A percentile compares a stretch with the other conserved stretches of the same genome.
Evolutionary conservation across 2,329 filamentous ascomycete genomes (phyloP).

Genomic region (Pseudodiploospora longispora): DNA sequence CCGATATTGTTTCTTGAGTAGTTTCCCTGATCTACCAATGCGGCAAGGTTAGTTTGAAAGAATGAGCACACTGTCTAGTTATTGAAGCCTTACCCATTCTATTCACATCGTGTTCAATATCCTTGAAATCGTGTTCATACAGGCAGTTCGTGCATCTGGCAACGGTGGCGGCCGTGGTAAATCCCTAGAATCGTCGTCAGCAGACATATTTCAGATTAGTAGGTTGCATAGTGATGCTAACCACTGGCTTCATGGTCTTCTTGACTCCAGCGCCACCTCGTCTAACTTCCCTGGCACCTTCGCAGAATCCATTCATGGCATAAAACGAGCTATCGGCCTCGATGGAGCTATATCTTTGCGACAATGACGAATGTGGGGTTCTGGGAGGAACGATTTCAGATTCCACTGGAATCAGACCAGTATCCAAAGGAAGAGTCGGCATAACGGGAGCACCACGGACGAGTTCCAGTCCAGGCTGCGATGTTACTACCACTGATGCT

Average conservation of each 20-base stretch:
- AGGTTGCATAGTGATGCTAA: background rate
- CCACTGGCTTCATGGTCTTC: conserved; percentile 41
- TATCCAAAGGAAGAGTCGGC: background rate
- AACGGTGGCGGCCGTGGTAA: conserved; percentile 31
- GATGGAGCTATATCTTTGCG: conserved; percentile 32
- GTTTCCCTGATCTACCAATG: conserved; percentile 27
- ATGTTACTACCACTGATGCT: background rate
- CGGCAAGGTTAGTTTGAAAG: background rate
- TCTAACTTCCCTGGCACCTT: conserved; percentile 42
- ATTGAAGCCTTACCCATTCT: conserved; percentile 32
- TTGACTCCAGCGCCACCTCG: conserved; percentile 42
- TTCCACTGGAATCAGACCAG: conserved; percentile 16
- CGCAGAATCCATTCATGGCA: conserved; percentile 46
- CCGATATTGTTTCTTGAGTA: conserved; percentile 36
- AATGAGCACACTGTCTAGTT: background rate
- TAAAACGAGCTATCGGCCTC: conserved; percentile 41
- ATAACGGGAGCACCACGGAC: background rate
- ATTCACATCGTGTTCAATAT: conserved; percentile 44
- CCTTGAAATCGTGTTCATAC: conserved; percentile 45
- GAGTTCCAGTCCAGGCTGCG: conserved; percentile 1
- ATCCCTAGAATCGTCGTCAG: conserved; percentile 24
- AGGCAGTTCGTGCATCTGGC: conserved; percentile 46
- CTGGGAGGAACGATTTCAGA: background rate
- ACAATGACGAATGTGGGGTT: background rate
- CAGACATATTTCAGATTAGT: conserved; percentile 9